Evolutionary conservation across 1,139 yeast species (phyloP), one percentile per base, ranked within the genome.

Genomic region (Hemisphaericaspora lyxosophila): DNA sequence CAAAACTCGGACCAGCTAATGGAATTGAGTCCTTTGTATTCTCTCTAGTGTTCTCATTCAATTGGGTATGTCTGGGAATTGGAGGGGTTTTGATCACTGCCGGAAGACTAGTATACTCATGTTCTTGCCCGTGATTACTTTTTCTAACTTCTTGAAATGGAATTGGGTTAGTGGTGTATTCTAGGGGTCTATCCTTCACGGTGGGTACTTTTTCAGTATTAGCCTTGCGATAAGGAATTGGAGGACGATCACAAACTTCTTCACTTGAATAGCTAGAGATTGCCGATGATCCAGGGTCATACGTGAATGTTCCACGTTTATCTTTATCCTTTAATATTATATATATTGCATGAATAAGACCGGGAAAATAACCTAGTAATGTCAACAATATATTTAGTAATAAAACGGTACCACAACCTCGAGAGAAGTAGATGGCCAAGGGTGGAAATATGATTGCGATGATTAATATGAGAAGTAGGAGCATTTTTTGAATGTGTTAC

Each of bases 371-470:
- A 11, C 9, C 9, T 9, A 24, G 13, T n/a, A n/a, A n/a, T 3
- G 26, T 24, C n/a, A 24, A 13, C 7, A 24, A 6, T 24, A 24
- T 24, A 6, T n/a, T n/a, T 6, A 24, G 13, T 2, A 24, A 6
- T 3, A 24, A 24, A 11, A 11, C 3, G 13, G 13, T n/a, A 24
- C 26, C 4, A n/a, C 13, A 24, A 11, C 26, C 26, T 24, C 26
- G 7, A 8, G 12, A 24, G 26, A n/a, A 24, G n/a, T 14, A 24
- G 13, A n/a, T n/a, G 3, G 26, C 26, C 9, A 24, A n/a, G 9
- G 13, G 26, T 24, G 89, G 89, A 45, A 82, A 64, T 48, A 82
- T 59, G 53, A 82, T 54, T 20, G 87, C 87, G 47, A 71, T 57
- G 40, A 80, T 65, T 51, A 81, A 64, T 62, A 80, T 81, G 54